These are phyloP conservation scores for Naegleria lovaniensis DNA, from an alignment of 208 protist genomes.

Conservation along the genomic window DNA sequence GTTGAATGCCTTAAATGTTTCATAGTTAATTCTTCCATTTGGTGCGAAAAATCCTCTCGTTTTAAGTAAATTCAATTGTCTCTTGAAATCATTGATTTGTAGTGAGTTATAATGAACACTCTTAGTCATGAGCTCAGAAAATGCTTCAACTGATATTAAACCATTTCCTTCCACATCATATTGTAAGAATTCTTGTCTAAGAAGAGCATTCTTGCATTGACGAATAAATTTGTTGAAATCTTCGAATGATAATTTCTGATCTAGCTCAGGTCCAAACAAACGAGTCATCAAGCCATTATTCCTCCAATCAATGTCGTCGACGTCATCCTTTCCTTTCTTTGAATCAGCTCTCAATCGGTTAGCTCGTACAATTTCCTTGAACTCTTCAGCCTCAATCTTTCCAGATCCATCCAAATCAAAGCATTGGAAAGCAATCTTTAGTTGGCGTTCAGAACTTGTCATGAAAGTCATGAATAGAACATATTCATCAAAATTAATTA, in stretches of 20 bases:
- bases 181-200: conserved; percentile 2
- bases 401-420: conserved; percentile 17
- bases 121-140: conserved; percentile 9
- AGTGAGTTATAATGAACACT: not conserved
- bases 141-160: conserved; percentile 13
- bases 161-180: conserved; percentile 4
- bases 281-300: not conserved
- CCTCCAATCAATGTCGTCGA: not conserved
- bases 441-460: not conserved
- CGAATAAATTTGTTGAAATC: not conserved
- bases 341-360: not conserved
- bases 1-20: conserved; percentile 18
- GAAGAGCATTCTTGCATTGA: not conserved
- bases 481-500: conserved; percentile 23
- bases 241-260: not conserved
- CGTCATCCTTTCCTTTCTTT: not conserved
- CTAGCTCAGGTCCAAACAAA: not conserved
- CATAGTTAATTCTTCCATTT: conserved; percentile 2
- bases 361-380: not conserved
- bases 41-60: conserved; percentile 2
- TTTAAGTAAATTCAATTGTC: conserved; percentile 24
- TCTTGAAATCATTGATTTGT: conserved; percentile 4
- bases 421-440: not conserved
- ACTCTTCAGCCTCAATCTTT: not conserved
- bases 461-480: not conserved